Base-by-base conservation (phyloP, 1,284 basidiomycete species). In the Sporisorium iseilematis-ciliati region DNA sequence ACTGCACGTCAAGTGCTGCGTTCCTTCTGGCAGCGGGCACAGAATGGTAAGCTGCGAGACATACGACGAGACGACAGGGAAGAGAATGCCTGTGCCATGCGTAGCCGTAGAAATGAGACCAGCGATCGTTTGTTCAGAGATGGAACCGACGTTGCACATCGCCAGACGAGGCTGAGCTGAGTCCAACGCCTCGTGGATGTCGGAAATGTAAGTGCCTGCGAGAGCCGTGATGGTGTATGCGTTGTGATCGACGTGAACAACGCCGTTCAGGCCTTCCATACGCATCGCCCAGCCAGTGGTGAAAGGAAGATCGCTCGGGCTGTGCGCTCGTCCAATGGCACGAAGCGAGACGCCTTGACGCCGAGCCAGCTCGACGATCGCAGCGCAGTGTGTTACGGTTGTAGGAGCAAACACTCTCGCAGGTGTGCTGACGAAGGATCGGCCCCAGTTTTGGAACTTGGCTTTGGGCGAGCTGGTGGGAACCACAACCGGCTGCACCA, bases 81-180 rank as follows among this genome's bases (percentile, higher is more conserved):
- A 95, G 45, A 87, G 82, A 70, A 93, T 88, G 35, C 97, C 96
- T 3, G 92, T 91, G 54, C 96, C 96, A 87, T 99, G 96, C 0
- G 95, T 95, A 4, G 94, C 94, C 46, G 97, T 99, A 11, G 94
- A 92, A 82, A 99, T 89, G 74, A 95, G 90, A 35, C 96, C 96
- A n/a, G 90, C 95, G 72, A 99, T 89, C 3, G 95, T 95, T 86
- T 98, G 96, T 86, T 97, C 94, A 42, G 94, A 96, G 84, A 99
- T 98, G 43, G 94, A 96, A 43, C 97, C 97, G 70, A 98, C 89
- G 85, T 94, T 97, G 82, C 90, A 91, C 89, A 99, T 91, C 48
- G 95, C 94, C 23, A 97, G 89, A 18, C 78, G 74, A 23, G 77
- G 72, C 31, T 89, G 88, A 77, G 91, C 87, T n/a, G 87, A 85